These are phyloP conservation scores for Eucalyptus viminalis DNA, from an alignment of 345 rosid genomes.

Conservation along the genomic window DNA sequence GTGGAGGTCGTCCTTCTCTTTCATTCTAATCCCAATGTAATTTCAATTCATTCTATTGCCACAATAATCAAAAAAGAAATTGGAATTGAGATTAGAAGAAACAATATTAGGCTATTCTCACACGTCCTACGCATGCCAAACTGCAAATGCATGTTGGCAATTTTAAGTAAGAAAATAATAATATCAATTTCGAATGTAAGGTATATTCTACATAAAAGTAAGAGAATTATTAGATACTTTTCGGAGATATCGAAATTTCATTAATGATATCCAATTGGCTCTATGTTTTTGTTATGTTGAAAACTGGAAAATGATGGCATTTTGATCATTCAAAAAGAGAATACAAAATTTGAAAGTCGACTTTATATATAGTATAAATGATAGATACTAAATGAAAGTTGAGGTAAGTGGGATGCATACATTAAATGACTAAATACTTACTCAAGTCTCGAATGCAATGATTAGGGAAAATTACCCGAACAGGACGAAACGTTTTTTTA, in stretches of 20 bases:
- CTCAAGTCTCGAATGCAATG: background rate
- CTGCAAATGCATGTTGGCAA: background rate
- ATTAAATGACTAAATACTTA: background rate
- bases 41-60: background rate
- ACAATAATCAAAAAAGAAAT: background rate
- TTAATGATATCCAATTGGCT: background rate
- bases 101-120: background rate
- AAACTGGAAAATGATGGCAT: background rate
- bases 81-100: background rate
- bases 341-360: background rate
- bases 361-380: background rate
- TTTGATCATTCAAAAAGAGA: background rate
- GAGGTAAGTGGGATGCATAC: background rate
- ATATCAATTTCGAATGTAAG: background rate
- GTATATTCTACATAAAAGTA: background rate
- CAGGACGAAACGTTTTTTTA: background rate
- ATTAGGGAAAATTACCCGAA: background rate
- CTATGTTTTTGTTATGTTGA: too few species aligned
- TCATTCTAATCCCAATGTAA: background rate
- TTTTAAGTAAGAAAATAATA: background rate
- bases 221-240: background rate
- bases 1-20: background rate
- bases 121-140: accelerated
- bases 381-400: background rate
- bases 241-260: background rate